Percentiles rank a stretch among this genome's conserved stretches.
Evolutionary conservation across 2,329 filamentous ascomycete species (phyloP).

Genomic region (Trichoderma sp.): DNA sequence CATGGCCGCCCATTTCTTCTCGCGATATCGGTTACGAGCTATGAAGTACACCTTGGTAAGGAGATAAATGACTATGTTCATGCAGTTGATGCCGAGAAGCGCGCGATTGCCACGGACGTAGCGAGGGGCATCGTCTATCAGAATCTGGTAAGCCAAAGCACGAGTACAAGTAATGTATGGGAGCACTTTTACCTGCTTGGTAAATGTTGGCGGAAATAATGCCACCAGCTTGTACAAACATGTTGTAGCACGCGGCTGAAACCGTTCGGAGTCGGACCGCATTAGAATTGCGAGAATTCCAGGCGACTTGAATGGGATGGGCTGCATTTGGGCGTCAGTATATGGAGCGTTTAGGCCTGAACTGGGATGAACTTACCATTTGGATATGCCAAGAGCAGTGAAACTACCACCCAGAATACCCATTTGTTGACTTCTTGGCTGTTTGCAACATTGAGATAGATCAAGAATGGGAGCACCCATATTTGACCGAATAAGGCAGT

Average conservation of each 20-base stretch:
- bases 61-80: conserved; percentile 50
- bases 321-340: conserved; percentile 33
- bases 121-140: conserved; percentile 53
- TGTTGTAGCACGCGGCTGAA: conserved; percentile 62
- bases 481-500: conserved; percentile 46
- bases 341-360: not conserved
- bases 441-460: conserved; percentile 45
- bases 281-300: conserved; percentile 63
- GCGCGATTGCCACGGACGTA: conserved; percentile 54
- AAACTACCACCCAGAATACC: conserved; percentile 40
- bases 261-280: conserved; percentile 64
- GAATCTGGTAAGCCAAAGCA: not conserved
- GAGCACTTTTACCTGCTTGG: conserved; percentile 37
- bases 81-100: conserved; percentile 49
- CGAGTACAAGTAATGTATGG: no score
- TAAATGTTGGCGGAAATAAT: conserved; percentile 48
- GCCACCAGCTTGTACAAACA: conserved; percentile 49
- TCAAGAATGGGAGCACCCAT: conserved; percentile 55
- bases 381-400: conserved; percentile 43
- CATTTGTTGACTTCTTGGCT: conserved; percentile 34
- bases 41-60: conserved; percentile 50
- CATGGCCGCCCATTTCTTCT: conserved; percentile 47
- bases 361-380: conserved; percentile 34
- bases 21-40: conserved; percentile 49
- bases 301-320: conserved; percentile 52